Base-by-base conservation (phyloP, 805 yeast genomes). In the Lipomyces oligophaga region DNA sequence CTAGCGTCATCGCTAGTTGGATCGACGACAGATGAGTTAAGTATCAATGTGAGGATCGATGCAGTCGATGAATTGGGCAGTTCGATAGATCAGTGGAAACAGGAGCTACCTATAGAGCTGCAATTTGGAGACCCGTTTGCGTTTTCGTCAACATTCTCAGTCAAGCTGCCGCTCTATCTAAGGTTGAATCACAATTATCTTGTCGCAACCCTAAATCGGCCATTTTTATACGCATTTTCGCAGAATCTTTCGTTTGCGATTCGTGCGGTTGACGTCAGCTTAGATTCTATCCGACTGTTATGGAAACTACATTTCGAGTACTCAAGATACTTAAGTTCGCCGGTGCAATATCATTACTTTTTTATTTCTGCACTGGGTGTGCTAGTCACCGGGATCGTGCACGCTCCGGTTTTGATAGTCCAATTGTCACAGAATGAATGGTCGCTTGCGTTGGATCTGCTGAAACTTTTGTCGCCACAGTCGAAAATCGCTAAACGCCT, bases 301-400 rank as follows among this genome's bases (percentile, higher is more conserved):
- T 55, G 38, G 3, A 45, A 57, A 2, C 43, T 59, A 1, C 57
- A 48, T 21, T 51, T 48, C 25, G 43, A 57, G 28, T 41, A 55
- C 4, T 59, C 48, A 16, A 39, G 55, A 15, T 58, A 58, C 47
- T 18, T 47, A 11, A 41, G 46, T 4, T 58, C 59, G 31, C 58
- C 53, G 32, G 48, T 58, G 16, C 63, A 58, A 41, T 59, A 59
- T 44, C 58, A 56, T 41, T 59, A 59, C 25, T 58, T 58, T 33
- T 37, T 59, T 36, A 47, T 59, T 8, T 49, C 62, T 4, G 55
- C 61, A 4, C 40, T 59, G 18, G 59, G 61, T 19, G 60, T 59
- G 2, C 34, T 59, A 22, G 57, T 58, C 34, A 41, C 49, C 7
- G 58, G 58, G 1, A 48, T 58, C 7, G 49, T 46, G 13, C 55